These are phyloP conservation scores for Phytophthora podocarpi DNA, from an alignment of 352 stramenopile species.

Conservation along the genomic window DNA sequence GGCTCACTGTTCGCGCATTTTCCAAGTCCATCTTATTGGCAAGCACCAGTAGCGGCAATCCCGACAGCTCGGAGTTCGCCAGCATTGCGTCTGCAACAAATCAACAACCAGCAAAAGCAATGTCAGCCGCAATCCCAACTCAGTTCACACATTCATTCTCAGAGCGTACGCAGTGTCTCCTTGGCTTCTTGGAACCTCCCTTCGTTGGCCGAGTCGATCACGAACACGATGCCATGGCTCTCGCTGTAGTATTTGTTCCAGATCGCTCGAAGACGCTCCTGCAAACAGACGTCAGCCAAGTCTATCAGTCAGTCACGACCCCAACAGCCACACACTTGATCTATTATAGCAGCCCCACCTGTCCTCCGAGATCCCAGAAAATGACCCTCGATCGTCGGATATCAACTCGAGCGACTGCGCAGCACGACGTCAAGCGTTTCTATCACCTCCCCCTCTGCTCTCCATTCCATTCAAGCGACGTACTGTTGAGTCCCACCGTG, in stretches of 20 bases:
- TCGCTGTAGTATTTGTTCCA: constrained; percentile 96
- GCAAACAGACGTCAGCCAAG: not conserved
- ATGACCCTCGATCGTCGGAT: constrained; percentile 87
- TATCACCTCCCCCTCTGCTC: not conserved
- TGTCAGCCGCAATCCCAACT: constrained; percentile 1
- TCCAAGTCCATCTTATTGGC: constrained; percentile 93
- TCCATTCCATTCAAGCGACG: constrained; percentile 4
- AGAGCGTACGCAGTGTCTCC: constrained; percentile 69
- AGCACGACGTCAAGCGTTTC: constrained; percentile 2
- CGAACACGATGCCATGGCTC: constrained; percentile 92
- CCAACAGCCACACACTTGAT: no score
- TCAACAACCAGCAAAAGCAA: not conserved
- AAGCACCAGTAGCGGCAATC: constrained; percentile 88
- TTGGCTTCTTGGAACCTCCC: constrained; percentile 90
- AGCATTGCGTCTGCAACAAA: constrained; percentile 73
- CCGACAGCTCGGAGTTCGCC: constrained; percentile 73
- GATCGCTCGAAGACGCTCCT: constrained; percentile 88
- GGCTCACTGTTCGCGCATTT: constrained; percentile 43
- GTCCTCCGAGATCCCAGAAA: constrained; percentile 93
- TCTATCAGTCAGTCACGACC: no score
- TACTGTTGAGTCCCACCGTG: constrained; percentile 92
- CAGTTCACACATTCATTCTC: not conserved
- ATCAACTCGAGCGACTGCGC: constrained; percentile 77
- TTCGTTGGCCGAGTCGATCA: constrained; percentile 89
- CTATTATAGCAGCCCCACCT: constrained; percentile 41